These are phyloP conservation scores for Auxenochlorella protothecoides DNA, from an alignment of 139 green algal genomes.

Conservation along the genomic window DNA sequence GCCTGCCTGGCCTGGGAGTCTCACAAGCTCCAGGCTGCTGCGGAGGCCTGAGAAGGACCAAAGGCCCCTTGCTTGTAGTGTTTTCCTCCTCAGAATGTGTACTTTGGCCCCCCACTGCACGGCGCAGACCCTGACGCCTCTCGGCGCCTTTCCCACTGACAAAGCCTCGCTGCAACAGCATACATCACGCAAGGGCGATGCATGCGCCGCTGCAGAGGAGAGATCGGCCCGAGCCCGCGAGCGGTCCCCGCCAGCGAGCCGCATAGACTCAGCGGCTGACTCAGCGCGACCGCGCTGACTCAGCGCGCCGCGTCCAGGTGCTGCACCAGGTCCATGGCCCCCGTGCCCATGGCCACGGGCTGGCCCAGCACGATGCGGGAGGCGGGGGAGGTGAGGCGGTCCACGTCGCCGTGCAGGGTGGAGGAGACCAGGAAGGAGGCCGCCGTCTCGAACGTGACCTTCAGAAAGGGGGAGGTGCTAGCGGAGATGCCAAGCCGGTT, in stretches of 20 bases:
- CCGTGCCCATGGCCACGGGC: constrained; percentile 60
- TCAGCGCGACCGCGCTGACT: no score
- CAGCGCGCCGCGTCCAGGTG: constrained; percentile 1
- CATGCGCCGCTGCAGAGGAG: no score
- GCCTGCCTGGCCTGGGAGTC: no score
- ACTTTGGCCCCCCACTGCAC: no score
- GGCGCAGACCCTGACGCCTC: no score
- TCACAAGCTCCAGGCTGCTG: neutral
- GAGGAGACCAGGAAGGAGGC: constrained; percentile 86
- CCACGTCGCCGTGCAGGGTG: constrained; percentile 57
- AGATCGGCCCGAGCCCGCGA: neutral
- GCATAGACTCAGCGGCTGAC: no score
- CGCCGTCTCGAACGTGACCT: constrained; percentile 97
- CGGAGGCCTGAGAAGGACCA: neutral
- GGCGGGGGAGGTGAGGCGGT: constrained; percentile 61
- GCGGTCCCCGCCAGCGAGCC: neutral
- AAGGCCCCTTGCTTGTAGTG: no score
- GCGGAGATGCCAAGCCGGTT: constrained; percentile 87
- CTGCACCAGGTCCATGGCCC: constrained; percentile 34
- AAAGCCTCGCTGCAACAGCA: no score
- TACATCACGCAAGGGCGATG: no score
- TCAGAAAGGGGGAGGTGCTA: constrained; percentile 77
- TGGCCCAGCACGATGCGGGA: constrained; percentile 66
- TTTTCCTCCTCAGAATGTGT: no score
- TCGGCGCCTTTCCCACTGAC: no score